These are phyloP conservation scores for Xylaria castorea DNA, from an alignment of 495 filamentous ascomycete genomes.

Conservation along the genomic window DNA sequence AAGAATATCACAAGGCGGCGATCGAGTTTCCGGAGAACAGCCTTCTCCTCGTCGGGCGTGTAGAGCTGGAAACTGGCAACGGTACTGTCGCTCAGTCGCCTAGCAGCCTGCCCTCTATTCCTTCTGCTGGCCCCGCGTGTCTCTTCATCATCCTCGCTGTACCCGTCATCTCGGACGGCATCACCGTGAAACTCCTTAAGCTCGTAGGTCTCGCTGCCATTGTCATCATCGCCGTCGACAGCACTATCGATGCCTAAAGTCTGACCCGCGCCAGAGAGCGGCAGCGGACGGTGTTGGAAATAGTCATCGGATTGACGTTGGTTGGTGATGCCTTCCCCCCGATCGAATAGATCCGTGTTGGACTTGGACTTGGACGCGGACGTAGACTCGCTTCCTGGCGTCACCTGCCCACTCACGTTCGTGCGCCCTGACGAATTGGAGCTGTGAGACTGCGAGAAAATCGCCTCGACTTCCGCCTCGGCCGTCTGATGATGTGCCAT, in stretches of 20 bases:
- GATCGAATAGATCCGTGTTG: background rate
- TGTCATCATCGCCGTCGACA: conserved; percentile 32
- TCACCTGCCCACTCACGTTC: conserved; percentile 13
- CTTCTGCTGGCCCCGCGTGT: background rate
- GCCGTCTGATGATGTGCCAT: conserved; percentile 1
- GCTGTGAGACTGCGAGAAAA: background rate
- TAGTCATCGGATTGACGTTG: background rate
- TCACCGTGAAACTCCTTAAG: conserved; percentile 19
- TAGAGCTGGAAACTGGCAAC: conserved; percentile 66
- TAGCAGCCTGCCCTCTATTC: conserved; percentile 5
- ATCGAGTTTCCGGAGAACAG: conserved; percentile 77
- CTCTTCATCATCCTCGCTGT: conserved; percentile 11
- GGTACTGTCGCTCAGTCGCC: conserved; percentile 44
- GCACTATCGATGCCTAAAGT: background rate
- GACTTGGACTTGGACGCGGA: background rate
- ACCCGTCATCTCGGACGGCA: background rate
- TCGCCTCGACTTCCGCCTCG: background rate
- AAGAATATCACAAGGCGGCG: conserved; percentile 77
- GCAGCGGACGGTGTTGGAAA: conserved; percentile 29
- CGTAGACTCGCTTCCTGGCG: conserved; percentile 8
- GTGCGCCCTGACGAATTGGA: conserved; percentile 4
- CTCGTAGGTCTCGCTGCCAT: conserved; percentile 30
- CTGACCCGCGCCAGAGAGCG: background rate
- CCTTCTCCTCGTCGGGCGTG: conserved; percentile 75
- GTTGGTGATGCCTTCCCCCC: background rate